Base-by-base conservation (phyloP, 2,329 filamentous ascomycete genomes). In the Dendrostoma leiphaemia region DNA sequence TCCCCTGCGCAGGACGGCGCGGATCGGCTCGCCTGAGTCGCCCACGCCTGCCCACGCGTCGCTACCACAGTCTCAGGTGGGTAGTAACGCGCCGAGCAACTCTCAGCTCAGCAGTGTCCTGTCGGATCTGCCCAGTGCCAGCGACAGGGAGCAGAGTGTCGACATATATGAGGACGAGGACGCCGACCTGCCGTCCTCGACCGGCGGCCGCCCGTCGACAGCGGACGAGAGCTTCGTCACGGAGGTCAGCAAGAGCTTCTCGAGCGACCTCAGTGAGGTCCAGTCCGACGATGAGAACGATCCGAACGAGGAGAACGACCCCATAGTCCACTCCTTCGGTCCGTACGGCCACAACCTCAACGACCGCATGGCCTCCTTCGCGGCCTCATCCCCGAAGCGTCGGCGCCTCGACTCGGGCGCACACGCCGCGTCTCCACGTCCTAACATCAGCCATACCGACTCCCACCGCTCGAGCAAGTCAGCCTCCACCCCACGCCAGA, bases 281-380 rank as follows among this genome's bases (percentile, higher is more conserved):
- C 60, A 60, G 10, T 70, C 68, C 3, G 68, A 70, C 10, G 75
- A 73, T 12, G 73, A 91, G 17, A 86, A 90, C 48, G 85, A 96
- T 59, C 86, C 89, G 1, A 88, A 93, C 63, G 92, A 97, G 74
- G 93, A 97, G 71, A 97, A 97, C 60, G 94, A 97, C 62, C 92
- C 92, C 3, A 85, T 96, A 51, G 78, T 97, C 17, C 90, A 94
- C 70, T 96, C 92, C 0, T 97, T 97, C 62, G 92, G 91, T 15
- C 91, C 91, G 1, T 96, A 90, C 65, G 91, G 91, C 38, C 89
- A 89, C 51, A 90, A 96, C 66, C 79, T 96, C 34, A 84, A 93
- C n/a, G 83, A 84, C 58, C 86, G 90, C 24, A 81, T 97, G 69
- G 89, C 90, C 21, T 90, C 89, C 2, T 88, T 97, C 74, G 81